Evolutionary conservation across 2,329 filamentous ascomycete species (phyloP), one percentile per base, ranked within the genome.

Genomic region (Calonectria pauciramosa): DNA sequence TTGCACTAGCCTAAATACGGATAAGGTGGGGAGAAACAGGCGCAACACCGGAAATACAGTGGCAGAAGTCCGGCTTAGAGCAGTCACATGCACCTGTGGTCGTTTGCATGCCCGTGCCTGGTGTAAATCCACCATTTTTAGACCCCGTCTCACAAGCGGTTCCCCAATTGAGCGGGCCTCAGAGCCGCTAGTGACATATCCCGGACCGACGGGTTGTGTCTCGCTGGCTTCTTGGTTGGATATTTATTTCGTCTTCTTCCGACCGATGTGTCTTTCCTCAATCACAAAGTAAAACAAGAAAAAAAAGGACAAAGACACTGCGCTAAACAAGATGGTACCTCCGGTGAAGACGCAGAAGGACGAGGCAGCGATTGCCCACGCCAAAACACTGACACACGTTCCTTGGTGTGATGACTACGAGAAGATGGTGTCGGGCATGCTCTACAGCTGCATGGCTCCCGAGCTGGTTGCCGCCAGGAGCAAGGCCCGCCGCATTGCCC

Each of bases 391-490:
- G 0, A 56, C 52, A 23, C 30, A 56, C 20, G 34, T 63, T 11
- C 59, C 59, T 4, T 65, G 60, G 60, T 65, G 60, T 23, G 60
- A 65, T 8, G 60, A 65, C 9, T 65, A 44, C n/a, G 60, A 65
- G 28, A 65, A 65, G 38, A 65, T 65, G 60, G 41, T 65, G 1
- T 65, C 60, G 26, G 60, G 60, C 23, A 44, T 65, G 36, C 38
- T 65, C 36, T 56, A 56, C 52, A 56, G 52, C 18, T 56, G 52
- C 52, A 56, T 69, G 34, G 68, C 34, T 8, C 69, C 74, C 3
- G 69, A 71, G 36, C 69, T 76, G 1, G 44, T 67, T 23, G 32
- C 38, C 5, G 34, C 23, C 9, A 69, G 74, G 13, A 64, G 66
- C 36, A 32, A 41, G 10, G 74, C 74, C 16, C 68, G 74, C 2